phyloP scores from a whole-genome alignment of 495 filamentous ascomycete species.

The Hyaloscypha finlandica region DNA sequence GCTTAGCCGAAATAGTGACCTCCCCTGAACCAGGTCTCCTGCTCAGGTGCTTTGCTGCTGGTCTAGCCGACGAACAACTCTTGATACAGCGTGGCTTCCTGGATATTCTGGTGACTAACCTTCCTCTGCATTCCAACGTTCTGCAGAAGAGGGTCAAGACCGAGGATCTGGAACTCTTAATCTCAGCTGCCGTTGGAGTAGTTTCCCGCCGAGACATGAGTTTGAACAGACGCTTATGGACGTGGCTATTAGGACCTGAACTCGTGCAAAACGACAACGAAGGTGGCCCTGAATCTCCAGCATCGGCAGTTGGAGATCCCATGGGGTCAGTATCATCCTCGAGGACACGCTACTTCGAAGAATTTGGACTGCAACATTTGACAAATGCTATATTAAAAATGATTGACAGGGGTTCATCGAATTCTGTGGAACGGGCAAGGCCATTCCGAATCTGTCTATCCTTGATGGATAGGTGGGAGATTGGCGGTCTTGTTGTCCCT shows the following conservation, averaged over 20 bases:
- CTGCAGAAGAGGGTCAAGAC: slow-evolving; percentile 70
- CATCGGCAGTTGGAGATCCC: slow-evolving; percentile 37
- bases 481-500: slow-evolving; percentile 85
- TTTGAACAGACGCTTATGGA: slow-evolving; percentile 89
- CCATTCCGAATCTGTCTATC: slow-evolving; percentile 92
- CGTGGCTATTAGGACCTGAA: slow-evolving; percentile 93
- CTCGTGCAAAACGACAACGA: slow-evolving; percentile 47
- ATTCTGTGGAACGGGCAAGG: slow-evolving; percentile 71
- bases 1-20: slow-evolving; percentile 72
- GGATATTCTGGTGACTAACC: slow-evolving; percentile 86
- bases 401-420: slow-evolving; percentile 57
- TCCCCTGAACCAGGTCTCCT: slow-evolving; percentile 92
- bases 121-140: slow-evolving; percentile 85
- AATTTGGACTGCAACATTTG: slow-evolving; percentile 72
- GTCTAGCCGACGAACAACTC: slow-evolving; percentile 84
- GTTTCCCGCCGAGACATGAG: slow-evolving; percentile 92
- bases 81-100: slow-evolving; percentile 93
- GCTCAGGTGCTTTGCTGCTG: slow-evolving; percentile 85
- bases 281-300: slow-evolving; percentile 35
- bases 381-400: slow-evolving; percentile 74
- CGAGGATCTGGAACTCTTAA: slow-evolving; percentile 75
- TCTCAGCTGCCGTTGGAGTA: slow-evolving; percentile 80
- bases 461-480: slow-evolving; percentile 97
- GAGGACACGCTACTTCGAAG: slow-evolving; percentile 75
- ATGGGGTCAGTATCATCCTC: slow-evolving; percentile 51